Percentiles rank a stretch among this genome's conserved stretches.
phyloP scores from a whole-genome alignment of 257 asterid species.

The Schizonepeta tenuifolia region DNA sequence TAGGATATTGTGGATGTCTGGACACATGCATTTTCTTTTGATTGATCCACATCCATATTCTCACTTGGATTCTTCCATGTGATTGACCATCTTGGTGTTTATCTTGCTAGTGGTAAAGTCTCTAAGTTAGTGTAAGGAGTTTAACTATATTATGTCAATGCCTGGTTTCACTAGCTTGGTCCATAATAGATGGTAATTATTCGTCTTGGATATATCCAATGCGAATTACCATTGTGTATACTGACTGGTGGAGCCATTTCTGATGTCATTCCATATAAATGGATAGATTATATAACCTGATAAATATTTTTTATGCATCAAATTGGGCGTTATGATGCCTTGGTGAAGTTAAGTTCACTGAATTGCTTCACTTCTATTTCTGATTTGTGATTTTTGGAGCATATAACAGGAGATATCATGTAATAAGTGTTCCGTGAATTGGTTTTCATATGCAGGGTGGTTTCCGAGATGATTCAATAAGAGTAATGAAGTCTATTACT shows the following conservation, averaged over 20 bases:
- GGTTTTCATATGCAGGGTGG: slow-evolving; percentile 62
- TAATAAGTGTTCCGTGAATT: slow-evolving; percentile 1
- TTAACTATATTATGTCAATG: background rate
- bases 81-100: slow-evolving; percentile 15
- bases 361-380: background rate
- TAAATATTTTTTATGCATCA: background rate
- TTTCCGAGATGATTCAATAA: slow-evolving; percentile 76
- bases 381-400: slow-evolving; percentile 7
- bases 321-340: background rate
- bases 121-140: slow-evolving; percentile 10
- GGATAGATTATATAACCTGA: background rate
- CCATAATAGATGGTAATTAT: slow-evolving; percentile 16
- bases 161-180: slow-evolving; percentile 20
- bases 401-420: background rate
- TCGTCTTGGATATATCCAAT: slow-evolving; percentile 12
- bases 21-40: slow-evolving; percentile 12
- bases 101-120: background rate
- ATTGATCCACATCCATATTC: slow-evolving; percentile 1
- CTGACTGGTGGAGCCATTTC: background rate
- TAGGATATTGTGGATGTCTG: background rate
- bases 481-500: slow-evolving; percentile 65
- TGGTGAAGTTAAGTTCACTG: slow-evolving; percentile 9
- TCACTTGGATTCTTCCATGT: slow-evolving; percentile 19
- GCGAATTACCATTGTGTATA: background rate
- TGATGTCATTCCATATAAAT: slow-evolving; percentile 5